Percentiles rank a stretch among this genome's conserved stretches.
These are phyloP conservation scores for Sphagnum tenellum DNA, from an alignment of 225 moss, liverwort and hornwort species.

Conservation along the genomic window DNA sequence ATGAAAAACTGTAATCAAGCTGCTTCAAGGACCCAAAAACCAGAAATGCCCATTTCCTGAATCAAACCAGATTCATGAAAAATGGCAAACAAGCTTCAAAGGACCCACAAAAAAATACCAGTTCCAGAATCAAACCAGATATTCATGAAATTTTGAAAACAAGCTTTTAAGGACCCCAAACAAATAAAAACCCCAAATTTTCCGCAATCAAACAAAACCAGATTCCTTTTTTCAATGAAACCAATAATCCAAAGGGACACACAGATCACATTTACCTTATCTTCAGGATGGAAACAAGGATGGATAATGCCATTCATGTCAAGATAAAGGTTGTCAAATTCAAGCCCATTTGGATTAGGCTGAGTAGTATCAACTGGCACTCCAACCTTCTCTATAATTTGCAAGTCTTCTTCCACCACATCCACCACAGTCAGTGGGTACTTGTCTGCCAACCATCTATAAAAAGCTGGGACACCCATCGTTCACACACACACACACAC, in stretches of 20 bases:
- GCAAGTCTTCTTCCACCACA: conserved; percentile 45
- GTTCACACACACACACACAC: not conserved
- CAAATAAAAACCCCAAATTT: no score
- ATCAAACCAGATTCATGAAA: not conserved
- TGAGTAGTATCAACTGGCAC: conserved; percentile 42
- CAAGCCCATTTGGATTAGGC: conserved; percentile 42
- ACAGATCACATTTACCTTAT: conserved; percentile 33
- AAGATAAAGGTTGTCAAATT: conserved; percentile 60
- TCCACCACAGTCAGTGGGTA: conserved; percentile 56
- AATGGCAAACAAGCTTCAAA: no score
- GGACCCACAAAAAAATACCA: no score
- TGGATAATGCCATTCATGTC: conserved; percentile 64
- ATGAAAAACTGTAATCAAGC: no score
- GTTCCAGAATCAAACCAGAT: not conserved
- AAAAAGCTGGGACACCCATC: conserved; percentile 66
- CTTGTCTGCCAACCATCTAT: conserved; percentile 65
- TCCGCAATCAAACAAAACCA: no score
- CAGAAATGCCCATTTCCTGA: no score
- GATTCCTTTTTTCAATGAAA: not conserved
- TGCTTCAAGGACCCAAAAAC: no score
- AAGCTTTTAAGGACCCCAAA: no score
- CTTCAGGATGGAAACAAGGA: conserved; percentile 66
- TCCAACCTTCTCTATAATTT: conserved; percentile 37
- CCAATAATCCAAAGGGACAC: not conserved
- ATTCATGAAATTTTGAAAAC: no score